phyloP scores from a whole-genome alignment of 371 early-diverging fungal species.

The Syncephalis plumigaleata region DNA sequence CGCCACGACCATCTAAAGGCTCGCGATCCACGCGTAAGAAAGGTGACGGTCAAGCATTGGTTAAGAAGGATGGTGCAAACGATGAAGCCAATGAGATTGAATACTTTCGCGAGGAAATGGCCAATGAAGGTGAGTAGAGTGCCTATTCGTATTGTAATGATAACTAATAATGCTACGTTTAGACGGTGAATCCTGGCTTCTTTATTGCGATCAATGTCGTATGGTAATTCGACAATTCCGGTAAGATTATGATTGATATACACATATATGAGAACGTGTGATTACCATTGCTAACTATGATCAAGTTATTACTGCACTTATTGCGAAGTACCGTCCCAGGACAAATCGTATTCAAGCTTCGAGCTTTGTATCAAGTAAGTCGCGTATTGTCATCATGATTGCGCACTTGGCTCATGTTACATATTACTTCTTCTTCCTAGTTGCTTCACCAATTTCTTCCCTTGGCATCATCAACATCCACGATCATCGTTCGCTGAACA shows the following conservation, averaged over 20 bases:
- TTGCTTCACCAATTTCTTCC: slow-evolving; percentile 61
- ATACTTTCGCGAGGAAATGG: no score
- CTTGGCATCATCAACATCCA: slow-evolving; percentile 59
- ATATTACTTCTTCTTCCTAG: slow-evolving; percentile 10
- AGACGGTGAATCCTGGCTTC: slow-evolving; percentile 5
- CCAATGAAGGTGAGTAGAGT: no score
- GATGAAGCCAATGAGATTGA: neutral
- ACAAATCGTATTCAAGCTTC: slow-evolving; percentile 38
- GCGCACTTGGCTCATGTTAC: slow-evolving; percentile 5
- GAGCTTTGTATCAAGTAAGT: slow-evolving; percentile 41
- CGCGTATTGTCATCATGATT: neutral
- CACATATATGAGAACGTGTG: slow-evolving; percentile 6
- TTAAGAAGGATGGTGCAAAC: neutral
- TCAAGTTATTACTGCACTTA: slow-evolving; percentile 68
- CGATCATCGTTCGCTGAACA: slow-evolving; percentile 56
- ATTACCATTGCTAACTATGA: slow-evolving; percentile 31
- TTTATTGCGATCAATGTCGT: slow-evolving; percentile 10
- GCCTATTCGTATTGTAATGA: no score
- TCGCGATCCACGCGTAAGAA: neutral
- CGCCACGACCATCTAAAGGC: no score
- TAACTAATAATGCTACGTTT: no score
- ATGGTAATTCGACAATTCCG: slow-evolving; percentile 7
- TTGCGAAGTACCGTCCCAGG: slow-evolving; percentile 55
- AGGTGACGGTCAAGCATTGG: neutral
- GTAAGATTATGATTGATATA: neutral